Evolutionary conservation across 176 grass and related monocot genomes (phyloP).

Genomic region (Bromus sterilis): DNA sequence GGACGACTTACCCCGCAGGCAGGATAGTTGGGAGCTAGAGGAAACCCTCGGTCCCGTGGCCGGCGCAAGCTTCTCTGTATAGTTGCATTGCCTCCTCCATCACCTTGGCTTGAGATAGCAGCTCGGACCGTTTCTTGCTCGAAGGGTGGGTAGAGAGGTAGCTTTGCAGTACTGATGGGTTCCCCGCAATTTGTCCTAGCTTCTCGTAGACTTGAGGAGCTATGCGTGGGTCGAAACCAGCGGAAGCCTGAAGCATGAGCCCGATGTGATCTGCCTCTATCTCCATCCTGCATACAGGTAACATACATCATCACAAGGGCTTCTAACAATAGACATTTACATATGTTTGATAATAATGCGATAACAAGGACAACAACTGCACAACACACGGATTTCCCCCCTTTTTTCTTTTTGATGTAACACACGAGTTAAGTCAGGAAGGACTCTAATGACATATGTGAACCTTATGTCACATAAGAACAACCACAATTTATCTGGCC

Average conservation of each 20-base stretch:
- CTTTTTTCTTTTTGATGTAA: not conserved
- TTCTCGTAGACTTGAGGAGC: slow-evolving; percentile 80
- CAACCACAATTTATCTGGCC: not conserved
- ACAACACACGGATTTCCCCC: not conserved
- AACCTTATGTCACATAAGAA: not conserved
- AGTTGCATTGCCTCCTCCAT: slow-evolving; percentile 75
- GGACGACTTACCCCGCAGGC: not conserved
- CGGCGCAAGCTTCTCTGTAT: slow-evolving; percentile 48
- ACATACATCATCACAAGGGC: not conserved
- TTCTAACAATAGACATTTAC: not conserved
- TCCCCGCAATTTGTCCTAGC: slow-evolving; percentile 60
- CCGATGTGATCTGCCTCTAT: slow-evolving; percentile 96
- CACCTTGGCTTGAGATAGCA: slow-evolving; percentile 52
- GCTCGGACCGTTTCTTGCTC: slow-evolving; percentile 64
- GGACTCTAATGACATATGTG: not conserved
- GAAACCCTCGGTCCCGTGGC: slow-evolving; percentile 66
- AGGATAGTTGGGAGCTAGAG: slow-evolving; percentile 27
- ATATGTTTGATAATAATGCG: not conserved
- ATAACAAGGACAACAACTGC: not conserved
- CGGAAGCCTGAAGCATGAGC: slow-evolving; percentile 68
- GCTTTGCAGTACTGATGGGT: slow-evolving; percentile 50
- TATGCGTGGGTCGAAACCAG: slow-evolving; percentile 88
- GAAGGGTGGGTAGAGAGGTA: slow-evolving; percentile 95
- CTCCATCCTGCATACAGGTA: slow-evolving; percentile 64
- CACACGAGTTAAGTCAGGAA: not conserved